Evolutionary conservation across 371 early-diverging fungal species (phyloP).

Genomic region (Parasitella parasitica): DNA sequence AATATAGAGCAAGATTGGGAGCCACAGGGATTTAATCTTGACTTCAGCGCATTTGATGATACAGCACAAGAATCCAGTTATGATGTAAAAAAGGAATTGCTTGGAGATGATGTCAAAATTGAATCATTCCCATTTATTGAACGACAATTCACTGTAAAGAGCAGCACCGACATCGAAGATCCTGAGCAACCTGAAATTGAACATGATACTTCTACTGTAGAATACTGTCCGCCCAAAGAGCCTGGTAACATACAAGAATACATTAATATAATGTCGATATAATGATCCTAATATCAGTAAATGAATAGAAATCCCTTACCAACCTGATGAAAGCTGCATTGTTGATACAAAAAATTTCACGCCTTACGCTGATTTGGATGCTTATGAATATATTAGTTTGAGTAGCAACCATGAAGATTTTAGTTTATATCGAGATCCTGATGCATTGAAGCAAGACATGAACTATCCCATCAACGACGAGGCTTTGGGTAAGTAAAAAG

Average conservation of each 20-base stretch:
- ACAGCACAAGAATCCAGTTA: not conserved
- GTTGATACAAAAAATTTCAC: not conserved
- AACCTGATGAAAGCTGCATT: not conserved
- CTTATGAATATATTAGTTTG: not conserved
- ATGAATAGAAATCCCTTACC: not conserved
- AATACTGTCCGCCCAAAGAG: slow-evolving; percentile 15
- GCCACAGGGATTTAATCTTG: slow-evolving; percentile 4
- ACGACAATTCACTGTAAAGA: not conserved
- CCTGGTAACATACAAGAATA: not conserved
- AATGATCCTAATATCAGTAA: not conserved
- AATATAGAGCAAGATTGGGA: slow-evolving; percentile 4
- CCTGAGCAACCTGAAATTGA: not conserved
- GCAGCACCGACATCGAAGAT: not conserved
- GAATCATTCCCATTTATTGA: not conserved
- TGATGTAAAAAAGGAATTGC: not conserved
- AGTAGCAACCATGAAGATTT: not conserved
- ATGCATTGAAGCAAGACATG: not conserved
- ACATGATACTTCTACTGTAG: slow-evolving; percentile 1
- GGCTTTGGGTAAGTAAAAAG: not conserved
- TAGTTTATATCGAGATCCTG: not conserved
- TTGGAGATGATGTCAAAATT: not conserved
- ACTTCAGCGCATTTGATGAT: slow-evolving; percentile 3
- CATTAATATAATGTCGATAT: no score
- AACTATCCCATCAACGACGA: not conserved
- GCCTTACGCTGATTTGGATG: not conserved